Evolutionary conservation across 2,329 filamentous ascomycete species (phyloP).

Genomic region (Curvularia sp.): DNA sequence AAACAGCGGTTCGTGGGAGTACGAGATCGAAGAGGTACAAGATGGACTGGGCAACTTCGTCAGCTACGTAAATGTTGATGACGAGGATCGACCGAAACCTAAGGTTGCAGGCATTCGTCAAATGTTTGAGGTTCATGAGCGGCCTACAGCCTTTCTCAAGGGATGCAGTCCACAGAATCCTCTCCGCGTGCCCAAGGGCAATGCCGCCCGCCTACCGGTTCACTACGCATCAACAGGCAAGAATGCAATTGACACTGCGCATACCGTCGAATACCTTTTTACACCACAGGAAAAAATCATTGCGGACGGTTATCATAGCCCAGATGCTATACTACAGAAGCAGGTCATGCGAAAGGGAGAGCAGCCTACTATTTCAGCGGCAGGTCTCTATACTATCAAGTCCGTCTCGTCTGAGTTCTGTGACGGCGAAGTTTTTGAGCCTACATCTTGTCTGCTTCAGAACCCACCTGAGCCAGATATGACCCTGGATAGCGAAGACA

Average conservation of each 20-base stretch:
- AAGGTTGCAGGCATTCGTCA: conserved; percentile 72
- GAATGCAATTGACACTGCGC: conserved; percentile 66
- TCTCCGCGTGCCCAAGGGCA: conserved; percentile 81
- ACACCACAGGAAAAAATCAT: conserved; percentile 74
- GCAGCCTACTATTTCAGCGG: conserved; percentile 71
- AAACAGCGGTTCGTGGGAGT: conserved; percentile 81
- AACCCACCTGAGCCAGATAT: conserved; percentile 90
- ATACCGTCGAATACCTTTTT: conserved; percentile 82
- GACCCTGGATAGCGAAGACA: conserved; percentile 75
- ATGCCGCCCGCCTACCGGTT: conserved; percentile 72
- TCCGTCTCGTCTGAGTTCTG: conserved; percentile 82
- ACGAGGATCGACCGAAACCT: conserved; percentile 68
- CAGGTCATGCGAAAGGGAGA: conserved; percentile 69
- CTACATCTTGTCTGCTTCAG: conserved; percentile 87
- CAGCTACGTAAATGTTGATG: conserved; percentile 70
- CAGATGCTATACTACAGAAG: conserved; percentile 63
- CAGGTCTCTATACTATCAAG: conserved; percentile 86
- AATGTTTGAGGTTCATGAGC: conserved; percentile 83
- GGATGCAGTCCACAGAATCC: conserved; percentile 82
- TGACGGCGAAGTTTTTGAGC: conserved; percentile 87
- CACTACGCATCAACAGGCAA: conserved; percentile 69
- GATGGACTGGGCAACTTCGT: conserved; percentile 89
- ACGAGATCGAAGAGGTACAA: conserved; percentile 88
- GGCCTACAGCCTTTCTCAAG: conserved; percentile 73
- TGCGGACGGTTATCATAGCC: conserved; percentile 70